phyloP scores from a whole-genome alignment of 129 eudicot genomes.

The Helichrysum umbraculigerum region DNA sequence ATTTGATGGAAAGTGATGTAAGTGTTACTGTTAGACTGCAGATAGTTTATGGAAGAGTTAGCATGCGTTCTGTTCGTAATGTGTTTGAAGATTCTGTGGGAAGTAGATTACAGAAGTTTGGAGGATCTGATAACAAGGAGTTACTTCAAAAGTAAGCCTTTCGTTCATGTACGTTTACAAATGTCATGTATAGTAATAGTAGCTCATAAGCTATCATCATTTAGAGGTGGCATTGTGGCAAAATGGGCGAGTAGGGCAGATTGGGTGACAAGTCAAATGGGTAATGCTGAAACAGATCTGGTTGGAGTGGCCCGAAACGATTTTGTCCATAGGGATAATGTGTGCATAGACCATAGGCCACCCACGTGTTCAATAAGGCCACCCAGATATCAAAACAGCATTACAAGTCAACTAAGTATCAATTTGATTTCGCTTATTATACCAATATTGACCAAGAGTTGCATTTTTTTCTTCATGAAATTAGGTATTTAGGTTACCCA shows the following conservation, averaged over 20 bases:
- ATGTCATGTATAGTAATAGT: not conserved
- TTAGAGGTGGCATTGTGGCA: not conserved
- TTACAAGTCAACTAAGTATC: not conserved
- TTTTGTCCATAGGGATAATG: not conserved
- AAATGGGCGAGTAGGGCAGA: not conserved
- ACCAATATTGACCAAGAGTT: not conserved
- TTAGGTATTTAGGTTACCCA: not conserved
- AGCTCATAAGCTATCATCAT: not conserved
- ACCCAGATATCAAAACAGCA: not conserved
- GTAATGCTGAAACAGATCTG: not conserved
- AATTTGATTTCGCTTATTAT: not conserved
- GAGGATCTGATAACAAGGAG: conserved; percentile 79
- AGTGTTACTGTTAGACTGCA: conserved; percentile 85
- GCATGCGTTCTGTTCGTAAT: conserved; percentile 85
- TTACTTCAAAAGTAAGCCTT: conserved; percentile 70
- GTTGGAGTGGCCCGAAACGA: not conserved
- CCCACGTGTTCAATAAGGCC: no score
- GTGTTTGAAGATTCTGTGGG: conserved; percentile 97
- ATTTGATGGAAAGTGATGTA: conserved; percentile 74
- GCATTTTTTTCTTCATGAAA: not conserved
- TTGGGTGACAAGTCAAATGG: not conserved
- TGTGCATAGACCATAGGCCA: not conserved
- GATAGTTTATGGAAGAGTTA: conserved; percentile 86
- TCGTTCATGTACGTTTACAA: not conserved
- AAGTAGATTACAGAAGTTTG: conserved; percentile 74